These are phyloP conservation scores for Lipomyces chichibuensis DNA, from an alignment of 805 yeast genomes.

Conservation along the genomic window DNA sequence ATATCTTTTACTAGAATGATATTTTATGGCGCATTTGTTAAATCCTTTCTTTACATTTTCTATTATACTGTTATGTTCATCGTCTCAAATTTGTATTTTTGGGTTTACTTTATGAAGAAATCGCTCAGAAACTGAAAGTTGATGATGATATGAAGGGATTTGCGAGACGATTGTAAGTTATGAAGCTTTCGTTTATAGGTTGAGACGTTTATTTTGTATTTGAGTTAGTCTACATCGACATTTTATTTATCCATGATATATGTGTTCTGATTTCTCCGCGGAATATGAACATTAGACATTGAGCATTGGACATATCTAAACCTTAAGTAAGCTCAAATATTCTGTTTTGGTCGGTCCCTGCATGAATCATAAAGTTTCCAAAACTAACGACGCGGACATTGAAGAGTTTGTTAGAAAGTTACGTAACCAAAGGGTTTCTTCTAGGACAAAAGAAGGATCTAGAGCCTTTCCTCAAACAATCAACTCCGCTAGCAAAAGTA, in stretches of 20 bases:
- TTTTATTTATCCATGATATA: not conserved
- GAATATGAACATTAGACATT: too few species aligned
- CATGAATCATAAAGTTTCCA: not conserved
- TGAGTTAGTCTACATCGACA: not conserved
- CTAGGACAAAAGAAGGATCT: too few species aligned
- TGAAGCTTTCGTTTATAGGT: not conserved
- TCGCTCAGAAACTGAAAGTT: not conserved
- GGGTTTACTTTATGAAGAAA: not conserved
- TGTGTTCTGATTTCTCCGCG: not conserved
- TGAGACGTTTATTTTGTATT: not conserved
- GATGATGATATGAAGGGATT: not conserved
- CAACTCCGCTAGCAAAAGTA: too few species aligned
- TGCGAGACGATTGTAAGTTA: not conserved
- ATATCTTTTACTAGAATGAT: not conserved
- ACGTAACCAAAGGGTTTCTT: too few species aligned
- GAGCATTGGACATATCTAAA: not conserved
- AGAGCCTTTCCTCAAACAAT: too few species aligned
- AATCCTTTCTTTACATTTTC: conserved; percentile 3
- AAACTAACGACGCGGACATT: not conserved
- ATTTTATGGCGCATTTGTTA: conserved; percentile 1
- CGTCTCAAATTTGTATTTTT: not conserved
- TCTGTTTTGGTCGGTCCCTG: not conserved
- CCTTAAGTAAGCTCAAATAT: not conserved
- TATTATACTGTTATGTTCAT: not conserved
- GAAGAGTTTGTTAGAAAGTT: not conserved